A percentile compares a stretch with the other conserved stretches of the same genome.
Conservation (phyloP, 768 basidiomycete genomes). For the Hydnum rufescens region DNA sequence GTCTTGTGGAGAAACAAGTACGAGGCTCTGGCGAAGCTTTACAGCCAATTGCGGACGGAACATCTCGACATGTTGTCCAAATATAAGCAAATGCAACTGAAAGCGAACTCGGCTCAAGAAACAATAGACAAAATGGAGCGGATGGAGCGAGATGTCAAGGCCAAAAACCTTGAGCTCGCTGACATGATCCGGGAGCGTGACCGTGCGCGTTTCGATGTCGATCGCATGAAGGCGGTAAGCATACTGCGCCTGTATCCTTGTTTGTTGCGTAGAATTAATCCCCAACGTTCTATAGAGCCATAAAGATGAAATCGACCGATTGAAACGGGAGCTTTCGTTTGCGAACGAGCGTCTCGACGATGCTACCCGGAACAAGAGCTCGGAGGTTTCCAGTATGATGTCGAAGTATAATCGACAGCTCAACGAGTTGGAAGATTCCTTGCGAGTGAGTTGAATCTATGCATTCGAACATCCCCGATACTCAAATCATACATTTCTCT, state of each 20-base stretch:
- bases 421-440: constrained; percentile 86
- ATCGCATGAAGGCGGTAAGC: constrained; percentile 62
- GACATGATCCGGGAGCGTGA: constrained; percentile 99
- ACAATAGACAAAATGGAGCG: constrained; percentile 96
- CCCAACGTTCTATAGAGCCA: constrained; percentile 32
- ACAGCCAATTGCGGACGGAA: constrained; percentile 92
- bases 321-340: constrained; percentile 81
- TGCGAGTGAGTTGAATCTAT: constrained; percentile 39
- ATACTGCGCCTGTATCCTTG: not conserved
- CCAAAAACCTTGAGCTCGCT: constrained; percentile 95
- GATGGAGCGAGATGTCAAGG: constrained; percentile 94
- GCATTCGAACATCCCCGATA: not conserved
- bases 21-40: constrained; percentile 92
- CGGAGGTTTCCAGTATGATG: constrained; percentile 76
- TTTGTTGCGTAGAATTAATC: not conserved
- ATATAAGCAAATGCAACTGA: constrained; percentile 93
- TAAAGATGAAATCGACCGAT: constrained; percentile 83
- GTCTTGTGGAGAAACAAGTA: constrained; percentile 96
- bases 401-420: constrained; percentile 91
- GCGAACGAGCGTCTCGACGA: constrained; percentile 98
- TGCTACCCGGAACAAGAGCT: constrained; percentile 72
- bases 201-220: constrained; percentile 84
- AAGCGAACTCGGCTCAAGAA: constrained; percentile 96
- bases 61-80: constrained; percentile 94
- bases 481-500: constrained; percentile 2